Evolutionary conservation across 805 yeast genomes (phyloP), one percentile per base, ranked within the genome.

Genomic region (Starmerella riodocensis): DNA sequence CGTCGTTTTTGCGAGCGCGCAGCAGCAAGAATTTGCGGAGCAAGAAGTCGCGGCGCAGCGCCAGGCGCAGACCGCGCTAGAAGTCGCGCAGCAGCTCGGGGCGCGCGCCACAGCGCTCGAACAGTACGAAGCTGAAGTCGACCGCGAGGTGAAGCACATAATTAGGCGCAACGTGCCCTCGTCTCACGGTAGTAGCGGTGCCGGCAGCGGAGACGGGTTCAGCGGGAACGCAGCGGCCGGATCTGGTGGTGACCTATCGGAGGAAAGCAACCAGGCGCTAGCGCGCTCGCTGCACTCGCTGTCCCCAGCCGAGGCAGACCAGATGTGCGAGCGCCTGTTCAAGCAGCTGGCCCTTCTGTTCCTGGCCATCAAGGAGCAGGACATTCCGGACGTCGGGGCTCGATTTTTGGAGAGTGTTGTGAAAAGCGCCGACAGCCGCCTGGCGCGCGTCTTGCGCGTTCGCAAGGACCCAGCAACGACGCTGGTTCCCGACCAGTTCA

Each of bases 401-500:
- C 73, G 81, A 16, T 69, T 82, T 1, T 30, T 38, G 9, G 30
- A 32, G 42, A 72, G 69, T 40, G 75, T 83, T 1, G 78, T 84
- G 11, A 78, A 75, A 36, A 65, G 22, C 66, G 85, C 8, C 0
- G 94, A 86, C 51, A 63, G 73, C 4, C 66, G 97, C 42, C 65
- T 86, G 61, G 78, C 83, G 14, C 81, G 80, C 52, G 70, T 91
- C 13, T 67, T 86, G 12, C 71, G 73, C 39, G 93, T 82, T 6
- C 68, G 97, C 46, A 73, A 77, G 53, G 84, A 78, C 31, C 73
- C 79, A 46, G 74, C 73, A 12, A 70, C 82, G 0, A 67, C 65
- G 29, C 56, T 76, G 18, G 58, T 77, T 3, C 63, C 73, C 7
- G 68, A 69, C n/a, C 71, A 68, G 47, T 86, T 85, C 59, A 53